These are phyloP conservation scores for Apiospora koreana DNA, from an alignment of 2,329 filamentous ascomycete genomes.

Conservation along the genomic window DNA sequence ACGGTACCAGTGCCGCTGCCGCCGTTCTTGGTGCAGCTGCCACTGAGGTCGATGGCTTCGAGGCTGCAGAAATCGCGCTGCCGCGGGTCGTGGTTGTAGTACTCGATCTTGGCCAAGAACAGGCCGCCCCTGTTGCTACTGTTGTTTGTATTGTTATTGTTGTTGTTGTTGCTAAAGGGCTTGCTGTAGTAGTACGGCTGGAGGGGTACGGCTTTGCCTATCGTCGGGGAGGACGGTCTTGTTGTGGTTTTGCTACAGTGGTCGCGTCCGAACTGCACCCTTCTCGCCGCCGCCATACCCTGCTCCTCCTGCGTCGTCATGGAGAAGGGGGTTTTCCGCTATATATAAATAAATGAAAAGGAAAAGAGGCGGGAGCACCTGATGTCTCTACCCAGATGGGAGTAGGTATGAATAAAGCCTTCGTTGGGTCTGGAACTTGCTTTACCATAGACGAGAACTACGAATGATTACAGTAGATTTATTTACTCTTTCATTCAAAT, in stretches of 20 bases:
- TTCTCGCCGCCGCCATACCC: not conserved
- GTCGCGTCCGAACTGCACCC: not conserved
- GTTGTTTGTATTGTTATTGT: not conserved
- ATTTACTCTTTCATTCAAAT: too few species aligned
- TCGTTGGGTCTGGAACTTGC: not conserved
- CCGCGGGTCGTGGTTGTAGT: constrained; percentile 4
- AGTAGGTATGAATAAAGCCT: too few species aligned
- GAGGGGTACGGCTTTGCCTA: not conserved
- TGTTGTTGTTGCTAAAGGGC: not conserved
- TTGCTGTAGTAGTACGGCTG: not conserved
- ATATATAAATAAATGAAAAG: too few species aligned
- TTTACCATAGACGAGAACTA: not conserved
- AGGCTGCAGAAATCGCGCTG: not conserved
- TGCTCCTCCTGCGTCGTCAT: not conserved
- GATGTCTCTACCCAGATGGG: not conserved
- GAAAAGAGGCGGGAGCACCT: not conserved
- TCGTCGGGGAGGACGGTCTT: not conserved
- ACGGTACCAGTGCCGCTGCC: not conserved
- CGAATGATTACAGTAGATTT: too few species aligned
- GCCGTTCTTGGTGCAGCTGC: not conserved
- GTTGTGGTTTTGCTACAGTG: not conserved
- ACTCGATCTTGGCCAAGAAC: constrained; percentile 1
- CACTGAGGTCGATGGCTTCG: constrained; percentile 1
- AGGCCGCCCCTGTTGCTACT: not conserved
- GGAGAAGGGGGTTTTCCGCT: not conserved